phyloP scores from a whole-genome alignment of 2,329 filamentous ascomycete species.

The Aspergillus jensenii region DNA sequence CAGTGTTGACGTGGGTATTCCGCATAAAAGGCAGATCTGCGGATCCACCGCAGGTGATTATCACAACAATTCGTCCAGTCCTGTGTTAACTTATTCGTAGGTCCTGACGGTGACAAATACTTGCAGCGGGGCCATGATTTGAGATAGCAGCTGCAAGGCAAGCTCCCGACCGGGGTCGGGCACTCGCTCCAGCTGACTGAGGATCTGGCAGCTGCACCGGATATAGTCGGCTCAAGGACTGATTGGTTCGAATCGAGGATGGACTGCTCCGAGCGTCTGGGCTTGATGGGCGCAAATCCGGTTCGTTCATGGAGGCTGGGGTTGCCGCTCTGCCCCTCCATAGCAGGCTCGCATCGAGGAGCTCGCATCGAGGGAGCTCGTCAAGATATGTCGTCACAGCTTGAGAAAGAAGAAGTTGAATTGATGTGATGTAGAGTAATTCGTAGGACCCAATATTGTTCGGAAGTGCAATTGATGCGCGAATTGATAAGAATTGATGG shows the following conservation, averaged over 20 bases:
- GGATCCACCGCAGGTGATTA: neutral
- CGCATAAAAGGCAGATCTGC: conserved; percentile 1
- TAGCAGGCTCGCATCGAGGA: neutral
- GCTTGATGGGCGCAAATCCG: conserved; percentile 3
- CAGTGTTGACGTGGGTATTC: neutral
- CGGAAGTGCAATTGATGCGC: neutral
- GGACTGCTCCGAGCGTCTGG: neutral
- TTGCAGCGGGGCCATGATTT: conserved; percentile 8
- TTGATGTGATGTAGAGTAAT: neutral
- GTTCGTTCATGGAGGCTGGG: conserved; percentile 3
- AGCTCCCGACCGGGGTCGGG: conserved; percentile 7
- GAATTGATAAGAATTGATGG: neutral
- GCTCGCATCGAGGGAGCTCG: neutral
- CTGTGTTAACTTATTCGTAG: neutral
- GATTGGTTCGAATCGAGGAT: neutral
- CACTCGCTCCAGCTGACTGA: neutral
- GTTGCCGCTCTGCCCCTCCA: conserved; percentile 2
- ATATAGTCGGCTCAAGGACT: neutral
- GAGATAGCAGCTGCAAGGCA: conserved; percentile 5
- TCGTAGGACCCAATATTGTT: neutral
- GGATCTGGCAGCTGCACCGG: neutral
- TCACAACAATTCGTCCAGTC: neutral
- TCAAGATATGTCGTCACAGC: neutral
- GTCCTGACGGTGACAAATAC: conserved; percentile 13
- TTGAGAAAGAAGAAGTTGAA: neutral